Base-by-base conservation (phyloP, 495 filamentous ascomycete species). In the Tuber microsphaerosporum region DNA sequence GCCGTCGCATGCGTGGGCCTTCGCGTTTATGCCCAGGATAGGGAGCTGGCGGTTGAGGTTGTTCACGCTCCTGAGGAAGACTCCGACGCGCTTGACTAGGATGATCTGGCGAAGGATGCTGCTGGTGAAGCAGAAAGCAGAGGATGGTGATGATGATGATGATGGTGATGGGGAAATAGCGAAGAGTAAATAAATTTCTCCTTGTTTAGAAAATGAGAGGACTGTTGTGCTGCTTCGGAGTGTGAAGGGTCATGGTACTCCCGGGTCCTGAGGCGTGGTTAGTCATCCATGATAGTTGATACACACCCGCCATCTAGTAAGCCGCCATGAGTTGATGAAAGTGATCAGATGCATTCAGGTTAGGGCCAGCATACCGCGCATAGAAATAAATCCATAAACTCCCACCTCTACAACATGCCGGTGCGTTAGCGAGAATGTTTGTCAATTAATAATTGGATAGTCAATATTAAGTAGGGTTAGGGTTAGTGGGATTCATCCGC, bases 321-420 rank as follows among this genome's bases (percentile, higher is more conserved):
- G 37, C 37, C 4, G 39, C 39, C 39, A 41, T 41, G 2, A 44
- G 68, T 37, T 44, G 45, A 70, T 71, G 70, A 42, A 44, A 56
- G 31, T 26, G 34, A 12, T 16, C 45, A 34, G 16, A 70, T 3
- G 17, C 14, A 7, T n/a, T 70, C 5, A 45, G 12, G 45, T 14
- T 26, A 31, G 34, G 45, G 43, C 31, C 19, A 42, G 74, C 85
- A 78, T 83, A 90, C 89, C 89, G 80, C 94, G 89, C 84, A 93
- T 88, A 83, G 97, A 97, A 16, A 97, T 94, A 82, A 97, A 97
- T 0, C 94, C 94, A 81, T 97, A 97, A 26, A 97, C 93, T 8
- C 94, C 94, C 42, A 97, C 89, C 69, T 87, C 75, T 78, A 68
- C 16, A 10, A 20, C 31, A 42, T 31, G 31, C 12, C 20, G 22